These are phyloP conservation scores for Ehretia macrophylla DNA, from an alignment of 257 asterid genomes.

Conservation along the genomic window DNA sequence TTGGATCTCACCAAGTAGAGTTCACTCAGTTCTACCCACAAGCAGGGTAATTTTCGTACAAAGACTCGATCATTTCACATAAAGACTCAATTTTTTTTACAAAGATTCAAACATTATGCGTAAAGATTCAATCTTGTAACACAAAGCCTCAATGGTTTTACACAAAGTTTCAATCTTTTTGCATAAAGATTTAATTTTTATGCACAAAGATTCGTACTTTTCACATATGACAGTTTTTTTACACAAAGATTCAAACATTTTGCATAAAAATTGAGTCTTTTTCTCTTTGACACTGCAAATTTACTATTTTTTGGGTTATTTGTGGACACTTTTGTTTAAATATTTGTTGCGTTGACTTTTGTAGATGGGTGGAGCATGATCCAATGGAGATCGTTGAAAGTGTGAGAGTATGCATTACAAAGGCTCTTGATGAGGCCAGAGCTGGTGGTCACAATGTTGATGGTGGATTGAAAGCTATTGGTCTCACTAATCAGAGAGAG, in stretches of 20 bases:
- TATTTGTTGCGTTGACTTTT: conserved; percentile 10
- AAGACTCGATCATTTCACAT: not conserved
- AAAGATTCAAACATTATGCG: not conserved
- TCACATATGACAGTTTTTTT: too few species aligned
- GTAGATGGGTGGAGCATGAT: conserved; percentile 98
- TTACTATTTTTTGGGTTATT: not conserved
- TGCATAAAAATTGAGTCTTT: too few species aligned
- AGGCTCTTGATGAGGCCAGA: conserved; percentile 85
- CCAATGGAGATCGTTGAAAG: conserved; percentile 91
- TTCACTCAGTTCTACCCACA: conserved; percentile 88
- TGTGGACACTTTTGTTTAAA: not conserved
- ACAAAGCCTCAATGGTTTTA: not conserved
- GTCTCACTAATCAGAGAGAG: conserved; percentile 95
- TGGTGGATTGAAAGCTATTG: conserved; percentile 85
- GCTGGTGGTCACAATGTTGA: conserved; percentile 80
- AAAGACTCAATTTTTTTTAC: not conserved
- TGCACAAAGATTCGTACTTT: not conserved
- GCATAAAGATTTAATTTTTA: not conserved
- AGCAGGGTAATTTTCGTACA: conserved; percentile 52
- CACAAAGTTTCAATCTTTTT: not conserved
- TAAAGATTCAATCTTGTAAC: conserved; percentile 9
- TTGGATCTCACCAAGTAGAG: conserved; percentile 88
- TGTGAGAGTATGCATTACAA: conserved; percentile 65
- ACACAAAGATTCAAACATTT: too few species aligned
- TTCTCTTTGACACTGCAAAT: too few species aligned